These are phyloP conservation scores for Lactarius trivialis DNA, from an alignment of 768 basidiomycete genomes.

Conservation along the genomic window DNA sequence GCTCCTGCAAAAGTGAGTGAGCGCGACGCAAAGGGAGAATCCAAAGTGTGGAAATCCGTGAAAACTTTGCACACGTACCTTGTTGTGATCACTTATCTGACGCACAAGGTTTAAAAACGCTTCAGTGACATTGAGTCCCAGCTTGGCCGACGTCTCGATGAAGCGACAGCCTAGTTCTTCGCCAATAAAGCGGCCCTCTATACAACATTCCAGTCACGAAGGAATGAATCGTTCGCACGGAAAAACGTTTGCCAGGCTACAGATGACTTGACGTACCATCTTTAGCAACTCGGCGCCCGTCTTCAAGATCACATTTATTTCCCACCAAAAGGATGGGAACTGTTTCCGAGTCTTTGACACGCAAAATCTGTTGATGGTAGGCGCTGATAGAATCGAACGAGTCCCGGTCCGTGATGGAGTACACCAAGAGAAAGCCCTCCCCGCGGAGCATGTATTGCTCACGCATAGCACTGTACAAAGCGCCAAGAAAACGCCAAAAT, in stretches of 20 bases:
- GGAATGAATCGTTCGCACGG: neutral
- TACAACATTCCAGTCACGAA: slow-evolving; percentile 32
- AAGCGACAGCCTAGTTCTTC: slow-evolving; percentile 91
- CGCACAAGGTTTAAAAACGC: slow-evolving; percentile 89
- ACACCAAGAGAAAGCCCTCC: slow-evolving; percentile 95
- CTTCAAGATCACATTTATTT: slow-evolving; percentile 96
- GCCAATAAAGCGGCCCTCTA: slow-evolving; percentile 95
- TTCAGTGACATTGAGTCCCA: slow-evolving; percentile 92
- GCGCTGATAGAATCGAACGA: slow-evolving; percentile 94
- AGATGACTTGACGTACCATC: slow-evolving; percentile 53
- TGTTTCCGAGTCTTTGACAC: slow-evolving; percentile 92
- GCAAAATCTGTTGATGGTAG: slow-evolving; percentile 92
- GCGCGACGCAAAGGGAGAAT: neutral
- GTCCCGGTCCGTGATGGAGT: slow-evolving; percentile 95
- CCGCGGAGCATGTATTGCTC: slow-evolving; percentile 99
- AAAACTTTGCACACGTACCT: slow-evolving; percentile 41
- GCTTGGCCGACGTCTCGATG: slow-evolving; percentile 94
- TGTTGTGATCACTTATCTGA: slow-evolving; percentile 89
- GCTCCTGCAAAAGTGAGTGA: neutral
- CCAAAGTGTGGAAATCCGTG: neutral
- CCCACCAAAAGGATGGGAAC: slow-evolving; percentile 95
- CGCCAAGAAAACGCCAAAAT: neutral
- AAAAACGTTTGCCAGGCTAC: neutral
- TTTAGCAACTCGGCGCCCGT: slow-evolving; percentile 90
- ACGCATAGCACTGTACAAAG: slow-evolving; percentile 74